Evolutionary conservation across 2,329 filamentous ascomycete species (phyloP).

Genomic region (Hypocreales sp.): DNA sequence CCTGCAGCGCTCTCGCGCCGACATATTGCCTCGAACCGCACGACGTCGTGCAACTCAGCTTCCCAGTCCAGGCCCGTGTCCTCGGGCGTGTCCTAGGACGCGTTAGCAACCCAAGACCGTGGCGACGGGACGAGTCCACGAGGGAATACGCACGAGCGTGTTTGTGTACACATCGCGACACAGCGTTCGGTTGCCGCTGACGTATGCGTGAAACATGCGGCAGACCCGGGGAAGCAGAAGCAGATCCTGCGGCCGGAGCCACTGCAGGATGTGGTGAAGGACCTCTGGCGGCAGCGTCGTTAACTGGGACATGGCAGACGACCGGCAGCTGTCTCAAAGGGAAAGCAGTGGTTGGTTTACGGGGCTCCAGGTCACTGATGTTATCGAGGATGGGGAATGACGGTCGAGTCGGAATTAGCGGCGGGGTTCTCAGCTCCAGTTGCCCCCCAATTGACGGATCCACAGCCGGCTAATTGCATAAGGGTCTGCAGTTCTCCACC

Average conservation of each 20-base stretch:
- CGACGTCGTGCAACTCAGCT: slow-evolving; percentile 25
- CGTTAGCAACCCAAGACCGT: background rate
- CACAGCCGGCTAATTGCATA: no score
- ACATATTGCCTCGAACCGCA: slow-evolving; percentile 28
- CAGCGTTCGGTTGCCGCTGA: slow-evolving; percentile 41
- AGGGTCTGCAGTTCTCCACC: no score
- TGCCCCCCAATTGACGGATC: no score
- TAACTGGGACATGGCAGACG: no score
- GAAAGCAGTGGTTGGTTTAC: no score
- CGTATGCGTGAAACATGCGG: slow-evolving; percentile 33
- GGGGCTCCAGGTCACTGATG: no score
- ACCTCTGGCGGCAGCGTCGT: slow-evolving; percentile 42
- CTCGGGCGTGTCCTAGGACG: slow-evolving; percentile 15
- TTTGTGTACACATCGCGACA: slow-evolving; percentile 47
- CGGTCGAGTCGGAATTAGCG: no score
- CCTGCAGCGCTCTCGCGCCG: slow-evolving; percentile 11
- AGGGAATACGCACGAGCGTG: slow-evolving; percentile 28
- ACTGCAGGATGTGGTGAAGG: slow-evolving; percentile 42
- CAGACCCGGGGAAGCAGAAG: slow-evolving; percentile 34
- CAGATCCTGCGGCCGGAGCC: slow-evolving; percentile 41
- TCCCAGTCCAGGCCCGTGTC: slow-evolving; percentile 24
- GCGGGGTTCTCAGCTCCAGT: no score
- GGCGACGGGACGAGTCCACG: background rate
- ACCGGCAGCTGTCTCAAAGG: no score
- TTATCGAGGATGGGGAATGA: no score